Evolutionary conservation across 1,284 basidiomycete species (phyloP).

Genomic region (Sanghuangporus baumii): DNA sequence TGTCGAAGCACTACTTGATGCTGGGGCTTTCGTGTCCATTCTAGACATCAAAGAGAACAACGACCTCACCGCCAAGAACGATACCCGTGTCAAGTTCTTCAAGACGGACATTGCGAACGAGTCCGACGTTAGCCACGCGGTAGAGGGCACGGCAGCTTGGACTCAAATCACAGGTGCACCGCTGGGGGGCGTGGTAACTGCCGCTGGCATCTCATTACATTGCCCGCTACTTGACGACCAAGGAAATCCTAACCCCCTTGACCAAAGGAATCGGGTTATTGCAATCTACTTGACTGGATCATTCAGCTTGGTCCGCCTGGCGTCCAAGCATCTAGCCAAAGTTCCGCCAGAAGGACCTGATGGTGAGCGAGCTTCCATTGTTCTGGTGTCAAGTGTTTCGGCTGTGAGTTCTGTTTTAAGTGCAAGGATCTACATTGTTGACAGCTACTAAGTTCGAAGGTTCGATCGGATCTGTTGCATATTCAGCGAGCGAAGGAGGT

Average conservation of each 20-base stretch:
- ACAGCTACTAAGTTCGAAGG: conserved; percentile 33
- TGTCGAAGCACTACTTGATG: conserved; percentile 36
- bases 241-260: conserved; percentile 40
- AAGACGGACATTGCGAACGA: conserved; percentile 26
- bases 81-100: conserved; percentile 35
- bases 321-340: conserved; percentile 41
- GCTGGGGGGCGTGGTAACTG: conserved; percentile 50
- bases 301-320: conserved; percentile 50
- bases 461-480: conserved; percentile 47
- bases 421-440: neutral
- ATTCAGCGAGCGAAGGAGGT: conserved; percentile 50
- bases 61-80: conserved; percentile 22
- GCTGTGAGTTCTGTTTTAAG: conserved; percentile 36
- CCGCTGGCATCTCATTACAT: conserved; percentile 42
- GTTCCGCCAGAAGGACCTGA: conserved; percentile 42
- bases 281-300: conserved; percentile 48
- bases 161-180: conserved; percentile 34
- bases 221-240: conserved; percentile 38
- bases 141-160: conserved; percentile 35
- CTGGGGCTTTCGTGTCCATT: conserved; percentile 40
- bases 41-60: conserved; percentile 38
- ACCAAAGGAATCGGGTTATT: conserved; percentile 45
- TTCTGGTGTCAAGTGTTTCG: conserved; percentile 51
- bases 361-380: conserved; percentile 47
- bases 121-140: conserved; percentile 17